Evolutionary conservation across 31 red algal species (phyloP).

Genomic region (Porphyra umbilicalis): DNA sequence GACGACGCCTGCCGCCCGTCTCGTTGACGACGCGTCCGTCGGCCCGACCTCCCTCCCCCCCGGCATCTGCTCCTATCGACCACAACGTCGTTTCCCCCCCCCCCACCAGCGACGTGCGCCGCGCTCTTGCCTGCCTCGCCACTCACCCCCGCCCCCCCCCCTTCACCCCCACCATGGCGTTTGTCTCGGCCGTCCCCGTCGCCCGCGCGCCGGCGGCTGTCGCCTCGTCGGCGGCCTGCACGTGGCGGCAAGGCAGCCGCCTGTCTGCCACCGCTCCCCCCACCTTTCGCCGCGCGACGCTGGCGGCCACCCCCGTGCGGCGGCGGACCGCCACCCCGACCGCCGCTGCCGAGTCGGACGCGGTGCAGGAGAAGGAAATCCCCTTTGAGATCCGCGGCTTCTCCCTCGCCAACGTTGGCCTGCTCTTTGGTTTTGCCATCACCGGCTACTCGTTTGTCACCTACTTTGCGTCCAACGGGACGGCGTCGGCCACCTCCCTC

Average conservation of each 20-base stretch:
- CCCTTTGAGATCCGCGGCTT: conserved; percentile 93
- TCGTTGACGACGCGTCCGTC: too few relatives aligned
- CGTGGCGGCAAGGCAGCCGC: neutral
- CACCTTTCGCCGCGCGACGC: neutral
- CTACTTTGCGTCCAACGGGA: conserved; percentile 66
- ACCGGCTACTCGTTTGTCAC: conserved; percentile 62
- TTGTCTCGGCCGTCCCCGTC: neutral
- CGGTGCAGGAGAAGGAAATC: conserved; percentile 8
- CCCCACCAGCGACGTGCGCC: too few relatives aligned
- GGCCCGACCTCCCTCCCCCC: too few relatives aligned
- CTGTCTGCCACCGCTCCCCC: neutral
- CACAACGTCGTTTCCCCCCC: too few relatives aligned
- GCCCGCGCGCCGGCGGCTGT: neutral
- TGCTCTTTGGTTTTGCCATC: conserved; percentile 27
- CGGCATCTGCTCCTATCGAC: too few relatives aligned
- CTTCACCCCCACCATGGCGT: neutral
- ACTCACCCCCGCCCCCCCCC: too few relatives aligned
- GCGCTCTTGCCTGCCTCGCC: too few relatives aligned
- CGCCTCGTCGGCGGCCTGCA: neutral
- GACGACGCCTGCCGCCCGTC: too few relatives aligned
- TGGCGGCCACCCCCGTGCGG: neutral
- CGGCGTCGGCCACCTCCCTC: conserved; percentile 78
- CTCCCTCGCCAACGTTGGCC: conserved; percentile 75
- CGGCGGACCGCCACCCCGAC: neutral
- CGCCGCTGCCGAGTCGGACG: neutral